Conservation (phyloP, 2,329 filamentous ascomycete species). For the Ophiostoma angusticollis region DNA sequence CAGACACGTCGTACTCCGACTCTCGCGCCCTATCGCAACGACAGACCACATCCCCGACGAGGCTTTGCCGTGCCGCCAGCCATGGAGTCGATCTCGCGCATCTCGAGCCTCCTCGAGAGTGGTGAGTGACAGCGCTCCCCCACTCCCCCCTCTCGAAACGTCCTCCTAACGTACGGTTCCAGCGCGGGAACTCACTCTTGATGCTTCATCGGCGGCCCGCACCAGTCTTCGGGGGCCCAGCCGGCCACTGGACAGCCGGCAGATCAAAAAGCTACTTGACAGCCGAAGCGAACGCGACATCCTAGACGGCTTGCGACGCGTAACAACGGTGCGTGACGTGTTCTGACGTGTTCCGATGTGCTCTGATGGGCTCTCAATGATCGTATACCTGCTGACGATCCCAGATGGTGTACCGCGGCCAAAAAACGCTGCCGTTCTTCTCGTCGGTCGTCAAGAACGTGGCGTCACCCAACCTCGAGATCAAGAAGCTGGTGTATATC, state of each 20-base stretch:
- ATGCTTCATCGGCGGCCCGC: slow-evolving; percentile 83
- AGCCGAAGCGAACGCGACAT: slow-evolving; percentile 88
- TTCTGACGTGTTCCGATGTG: not conserved
- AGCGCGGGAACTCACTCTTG: slow-evolving; percentile 95
- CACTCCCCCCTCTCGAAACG: not conserved
- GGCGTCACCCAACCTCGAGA: slow-evolving; percentile 81
- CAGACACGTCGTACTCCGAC: too few species aligned
- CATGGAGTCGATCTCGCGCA: slow-evolving; percentile 95
- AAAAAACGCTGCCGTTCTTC: slow-evolving; percentile 84
- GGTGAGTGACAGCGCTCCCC: slow-evolving; percentile 41
- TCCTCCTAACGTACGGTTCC: slow-evolving; percentile 6
- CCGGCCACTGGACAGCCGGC: slow-evolving; percentile 58
- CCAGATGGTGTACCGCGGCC: slow-evolving; percentile 89
- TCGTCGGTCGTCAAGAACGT: slow-evolving; percentile 98
- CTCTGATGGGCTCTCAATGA: too few species aligned
- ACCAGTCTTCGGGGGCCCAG: slow-evolving; percentile 46
- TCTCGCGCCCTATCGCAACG: too few species aligned
- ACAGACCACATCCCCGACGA: too few species aligned
- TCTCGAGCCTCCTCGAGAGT: slow-evolving; percentile 88
- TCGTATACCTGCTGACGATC: slow-evolving; percentile 6
- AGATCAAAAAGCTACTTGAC: slow-evolving; percentile 90
- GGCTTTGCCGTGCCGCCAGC: not conserved
- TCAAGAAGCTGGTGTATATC: slow-evolving; percentile 97
- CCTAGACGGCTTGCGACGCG: slow-evolving; percentile 76
- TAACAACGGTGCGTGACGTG: slow-evolving; percentile 59